Conservation (phyloP, 1,139 yeast species). For the Yamadazyma dushanensis region DNA sequence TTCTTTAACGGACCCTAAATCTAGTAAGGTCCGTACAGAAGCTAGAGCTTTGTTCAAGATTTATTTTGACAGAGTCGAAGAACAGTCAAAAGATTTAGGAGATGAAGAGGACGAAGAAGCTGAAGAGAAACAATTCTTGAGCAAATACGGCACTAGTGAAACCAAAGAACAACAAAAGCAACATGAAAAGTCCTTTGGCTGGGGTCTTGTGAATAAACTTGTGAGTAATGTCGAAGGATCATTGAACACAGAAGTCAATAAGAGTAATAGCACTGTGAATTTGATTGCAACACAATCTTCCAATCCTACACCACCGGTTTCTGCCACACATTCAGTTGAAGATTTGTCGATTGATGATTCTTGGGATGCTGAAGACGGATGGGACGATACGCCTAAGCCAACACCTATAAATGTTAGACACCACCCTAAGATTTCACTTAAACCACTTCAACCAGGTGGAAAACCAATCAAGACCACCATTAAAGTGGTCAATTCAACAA, state of each 20-base stretch:
- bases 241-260: conserved; percentile 38
- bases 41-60: conserved; percentile 68
- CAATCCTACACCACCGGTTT: conserved; percentile 18
- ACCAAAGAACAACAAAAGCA: conserved; percentile 7
- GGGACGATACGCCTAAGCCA: conserved; percentile 8
- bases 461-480: no score
- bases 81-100: conserved; percentile 59
- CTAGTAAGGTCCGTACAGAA: conserved; percentile 63
- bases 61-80: conserved; percentile 64
- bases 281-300: conserved; percentile 16
- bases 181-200: conserved; percentile 26
- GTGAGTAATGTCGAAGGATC: conserved; percentile 35
- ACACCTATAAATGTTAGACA: conserved; percentile 3
- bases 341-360: conserved; percentile 15
- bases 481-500: conserved; percentile 9
- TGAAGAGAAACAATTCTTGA: conserved; percentile 38
- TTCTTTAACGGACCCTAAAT: conserved; percentile 72
- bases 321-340: conserved; percentile 12
- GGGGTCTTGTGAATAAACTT: conserved; percentile 41
- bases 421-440: no score
- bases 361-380: conserved; percentile 15
- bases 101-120: conserved; percentile 45
- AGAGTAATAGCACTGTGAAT: conserved; percentile 37
- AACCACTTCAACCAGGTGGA: no score
- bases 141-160: conserved; percentile 25